These are phyloP conservation scores for Biscogniauxia sp. DNA, from an alignment of 2,329 filamentous ascomycete species.

Conservation along the genomic window DNA sequence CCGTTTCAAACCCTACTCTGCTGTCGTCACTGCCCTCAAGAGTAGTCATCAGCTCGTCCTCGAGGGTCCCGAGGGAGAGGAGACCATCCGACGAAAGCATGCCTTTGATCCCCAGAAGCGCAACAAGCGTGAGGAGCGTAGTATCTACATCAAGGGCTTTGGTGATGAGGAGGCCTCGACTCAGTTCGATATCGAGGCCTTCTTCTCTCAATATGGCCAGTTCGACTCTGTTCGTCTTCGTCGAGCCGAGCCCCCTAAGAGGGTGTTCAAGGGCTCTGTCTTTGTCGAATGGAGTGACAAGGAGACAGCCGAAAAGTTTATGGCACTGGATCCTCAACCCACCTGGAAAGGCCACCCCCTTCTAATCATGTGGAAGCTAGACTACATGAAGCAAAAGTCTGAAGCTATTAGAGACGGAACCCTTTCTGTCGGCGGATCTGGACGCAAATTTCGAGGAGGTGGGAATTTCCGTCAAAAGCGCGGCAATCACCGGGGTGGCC, in stretches of 20 bases:
- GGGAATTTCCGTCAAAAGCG: constrained; percentile 36
- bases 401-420: constrained; percentile 69
- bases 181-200: constrained; percentile 91
- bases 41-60: constrained; percentile 72
- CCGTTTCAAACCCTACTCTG: constrained; percentile 83
- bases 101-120: constrained; percentile 61
- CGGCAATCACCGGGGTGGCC: constrained; percentile 34
- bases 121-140: constrained; percentile 67
- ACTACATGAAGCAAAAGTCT: constrained; percentile 78
- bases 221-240: constrained; percentile 84
- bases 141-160: constrained; percentile 93
- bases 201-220: constrained; percentile 78
- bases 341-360: constrained; percentile 80
- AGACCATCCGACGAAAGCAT: constrained; percentile 74
- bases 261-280: constrained; percentile 90
- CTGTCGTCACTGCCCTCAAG: constrained; percentile 79
- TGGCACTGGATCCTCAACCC: constrained; percentile 76
- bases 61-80: constrained; percentile 67
- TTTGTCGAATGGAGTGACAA: constrained; percentile 89
- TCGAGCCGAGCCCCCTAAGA: constrained; percentile 56
- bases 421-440: constrained; percentile 55
- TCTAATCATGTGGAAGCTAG: constrained; percentile 81
- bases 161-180: constrained; percentile 78
- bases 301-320: constrained; percentile 76
- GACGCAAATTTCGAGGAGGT: constrained; percentile 36